Percentiles rank a stretch among this genome's conserved stretches.
Conservation (phyloP, 1,139 yeast genomes). For the Sugiyamaella pinicola region DNA sequence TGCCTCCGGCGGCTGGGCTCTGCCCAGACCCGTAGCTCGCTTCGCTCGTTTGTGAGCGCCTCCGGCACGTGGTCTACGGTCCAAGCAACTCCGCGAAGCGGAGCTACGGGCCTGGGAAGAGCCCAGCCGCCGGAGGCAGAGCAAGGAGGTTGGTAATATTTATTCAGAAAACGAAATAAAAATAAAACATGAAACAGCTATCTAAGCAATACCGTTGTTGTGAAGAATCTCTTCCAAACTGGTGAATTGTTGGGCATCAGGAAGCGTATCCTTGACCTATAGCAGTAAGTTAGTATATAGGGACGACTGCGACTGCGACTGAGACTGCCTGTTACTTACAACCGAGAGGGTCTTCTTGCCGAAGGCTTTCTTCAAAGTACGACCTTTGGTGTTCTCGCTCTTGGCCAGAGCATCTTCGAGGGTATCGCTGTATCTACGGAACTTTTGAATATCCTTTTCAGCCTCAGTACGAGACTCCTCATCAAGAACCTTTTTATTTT, state of each 20-base stretch:
- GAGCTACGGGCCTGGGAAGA: background rate
- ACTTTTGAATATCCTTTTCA: constrained; percentile 28
- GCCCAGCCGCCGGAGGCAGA: constrained; percentile 1
- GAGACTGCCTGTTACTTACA: constrained; percentile 19
- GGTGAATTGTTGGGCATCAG: constrained; percentile 30
- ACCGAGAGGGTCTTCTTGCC: constrained; percentile 34
- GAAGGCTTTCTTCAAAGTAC: constrained; percentile 35
- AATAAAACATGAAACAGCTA: constrained; percentile 4
- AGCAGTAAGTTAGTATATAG: background rate
- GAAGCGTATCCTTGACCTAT: constrained; percentile 27
- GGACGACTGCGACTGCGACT: background rate
- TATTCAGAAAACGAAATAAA: background rate
- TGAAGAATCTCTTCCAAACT: constrained; percentile 30
- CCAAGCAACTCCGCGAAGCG: constrained; percentile 7
- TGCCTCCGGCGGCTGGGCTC: background rate
- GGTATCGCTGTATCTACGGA: constrained; percentile 29
- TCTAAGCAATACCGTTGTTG: constrained; percentile 30
- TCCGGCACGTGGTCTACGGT: background rate
- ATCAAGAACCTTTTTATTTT: constrained; percentile 29
- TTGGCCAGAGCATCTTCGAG: constrained; percentile 34
- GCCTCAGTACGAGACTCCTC: constrained; percentile 30
- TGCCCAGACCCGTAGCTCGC: background rate
- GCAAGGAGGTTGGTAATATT: background rate
- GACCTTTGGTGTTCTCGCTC: constrained; percentile 35
- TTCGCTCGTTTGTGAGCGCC: background rate